phyloP scores from a whole-genome alignment of 2,329 filamentous ascomycete species.

The Ascochyta viciae-villosae region DNA sequence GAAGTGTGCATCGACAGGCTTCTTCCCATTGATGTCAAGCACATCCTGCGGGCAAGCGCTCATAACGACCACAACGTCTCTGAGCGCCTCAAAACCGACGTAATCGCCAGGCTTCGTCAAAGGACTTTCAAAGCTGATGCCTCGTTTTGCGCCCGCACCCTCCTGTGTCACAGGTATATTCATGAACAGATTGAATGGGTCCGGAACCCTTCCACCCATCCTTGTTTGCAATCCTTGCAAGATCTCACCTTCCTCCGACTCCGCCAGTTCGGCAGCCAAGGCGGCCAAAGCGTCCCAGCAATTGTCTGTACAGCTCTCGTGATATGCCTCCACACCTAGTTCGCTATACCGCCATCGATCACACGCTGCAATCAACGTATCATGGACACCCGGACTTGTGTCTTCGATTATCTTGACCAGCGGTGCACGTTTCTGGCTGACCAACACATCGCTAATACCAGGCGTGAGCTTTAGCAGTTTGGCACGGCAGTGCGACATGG shows the following conservation, averaged over 20 bases:
- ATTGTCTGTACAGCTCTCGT: slow-evolving; percentile 49
- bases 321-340: slow-evolving; percentile 40
- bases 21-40: slow-evolving; percentile 52
- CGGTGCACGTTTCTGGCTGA: slow-evolving; percentile 43
- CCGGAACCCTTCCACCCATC: slow-evolving; percentile 38
- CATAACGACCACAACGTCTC: slow-evolving; percentile 57
- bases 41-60: slow-evolving; percentile 57
- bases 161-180: slow-evolving; percentile 52
- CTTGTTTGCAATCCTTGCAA: slow-evolving; percentile 31
- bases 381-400: slow-evolving; percentile 43
- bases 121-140: slow-evolving; percentile 51
- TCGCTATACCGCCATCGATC: slow-evolving; percentile 47
- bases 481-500: slow-evolving; percentile 47
- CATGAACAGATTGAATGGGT: slow-evolving; percentile 53
- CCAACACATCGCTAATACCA: slow-evolving; percentile 37
- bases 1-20: slow-evolving; percentile 55
- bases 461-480: slow-evolving; percentile 39
- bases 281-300: slow-evolving; percentile 42
- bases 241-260: slow-evolving; percentile 22
- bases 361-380: slow-evolving; percentile 47
- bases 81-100: slow-evolving; percentile 53
- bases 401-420: slow-evolving; percentile 46
- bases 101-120: slow-evolving; percentile 52
- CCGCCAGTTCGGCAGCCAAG: slow-evolving; percentile 17
- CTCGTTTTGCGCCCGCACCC: slow-evolving; percentile 43